A percentile compares a stretch with the other conserved stretches of the same genome.
Conservation (phyloP, 495 filamentous ascomycete species). For the Annulohypoxylon nitens region DNA sequence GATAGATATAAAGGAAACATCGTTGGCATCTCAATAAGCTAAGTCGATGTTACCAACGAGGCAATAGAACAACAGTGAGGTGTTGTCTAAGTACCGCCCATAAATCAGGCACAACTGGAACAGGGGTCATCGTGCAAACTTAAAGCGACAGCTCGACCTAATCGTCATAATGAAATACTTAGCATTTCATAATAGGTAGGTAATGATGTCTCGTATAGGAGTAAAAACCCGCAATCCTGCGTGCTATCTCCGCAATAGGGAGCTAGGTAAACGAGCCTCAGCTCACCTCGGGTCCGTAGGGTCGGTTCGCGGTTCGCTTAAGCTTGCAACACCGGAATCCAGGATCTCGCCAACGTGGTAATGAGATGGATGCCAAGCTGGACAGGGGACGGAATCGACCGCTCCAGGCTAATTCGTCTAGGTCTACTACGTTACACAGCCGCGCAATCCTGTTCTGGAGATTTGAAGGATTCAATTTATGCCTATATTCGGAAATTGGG, state of each 20-base stretch:
- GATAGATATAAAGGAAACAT: no score
- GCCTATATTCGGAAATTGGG: slow-evolving; percentile 42
- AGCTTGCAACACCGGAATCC: slow-evolving; percentile 4
- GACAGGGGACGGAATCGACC: slow-evolving; percentile 21
- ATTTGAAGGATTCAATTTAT: slow-evolving; percentile 37
- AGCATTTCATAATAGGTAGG: slow-evolving; percentile 3
- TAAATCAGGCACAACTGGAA: not conserved
- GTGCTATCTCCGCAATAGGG: slow-evolving; percentile 7
- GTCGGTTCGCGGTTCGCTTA: not conserved
- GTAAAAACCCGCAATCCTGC: slow-evolving; percentile 6
- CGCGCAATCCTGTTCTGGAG: slow-evolving; percentile 10
- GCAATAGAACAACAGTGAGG: not conserved
- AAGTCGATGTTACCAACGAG: not conserved
- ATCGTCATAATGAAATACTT: not conserved
- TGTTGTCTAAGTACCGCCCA: not conserved
- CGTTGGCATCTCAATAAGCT: no score
- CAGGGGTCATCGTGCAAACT: not conserved
- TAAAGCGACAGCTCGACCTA: not conserved
- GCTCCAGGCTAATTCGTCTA: slow-evolving; percentile 20
- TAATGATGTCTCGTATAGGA: slow-evolving; percentile 7
- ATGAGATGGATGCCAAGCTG: slow-evolving; percentile 35
- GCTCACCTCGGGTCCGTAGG: slow-evolving; percentile 22
- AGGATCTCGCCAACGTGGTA: slow-evolving; percentile 28
- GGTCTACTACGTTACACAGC: slow-evolving; percentile 35
- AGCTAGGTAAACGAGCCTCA: slow-evolving; percentile 7